Evolutionary conservation across 1,284 basidiomycete species (phyloP), one percentile per base, ranked within the genome.

Genomic region (Apiotrichum sp.): DNA sequence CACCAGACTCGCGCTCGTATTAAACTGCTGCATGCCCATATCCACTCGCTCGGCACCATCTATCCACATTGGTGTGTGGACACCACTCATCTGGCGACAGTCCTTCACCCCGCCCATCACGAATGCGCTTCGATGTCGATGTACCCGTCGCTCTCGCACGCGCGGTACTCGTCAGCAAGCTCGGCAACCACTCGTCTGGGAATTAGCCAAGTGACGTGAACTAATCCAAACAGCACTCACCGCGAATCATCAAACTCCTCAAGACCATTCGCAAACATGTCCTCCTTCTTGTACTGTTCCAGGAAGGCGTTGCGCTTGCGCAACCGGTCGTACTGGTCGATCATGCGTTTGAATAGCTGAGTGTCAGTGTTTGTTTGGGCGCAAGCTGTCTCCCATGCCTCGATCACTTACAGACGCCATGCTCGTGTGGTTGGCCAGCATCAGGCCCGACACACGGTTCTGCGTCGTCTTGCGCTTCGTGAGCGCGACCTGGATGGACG

Each of bases 371-470:
- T 22, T 22, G 22, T 22, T 22, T 22, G 22, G 22, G 22, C 22
- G 22, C 16, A 55, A 38, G 36, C 36, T 50, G 22, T 6, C n/a
- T 14, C 2, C 6, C n/a, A 11, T n/a, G 13, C 33, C 33, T 7
- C 11, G 4, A 41, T 4, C 0, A 81, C 88, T 56, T 64, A 93
- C 91, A 39, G 89, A 91, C 36, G 89, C 91, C 61, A 99, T 93
- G 65, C 92, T 93, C 6, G 96, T 99, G 73, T 98, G 95, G 69
- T 99, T 98, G 11, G 95, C 96, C 53, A 98, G 83, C 96, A 99
- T 98, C 58, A 98, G 81, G 0, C 96, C 96, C 72, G 89, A 97
- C 56, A 97, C 95, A 31, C 91, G 86, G 74, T 95, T 92, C 96
- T 81, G 72, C 93, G 96, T 8, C 91, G 93, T 50, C 88, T 95